phyloP scores from a whole-genome alignment of 2,329 filamentous ascomycete species.

The Pyrenophora teres region DNA sequence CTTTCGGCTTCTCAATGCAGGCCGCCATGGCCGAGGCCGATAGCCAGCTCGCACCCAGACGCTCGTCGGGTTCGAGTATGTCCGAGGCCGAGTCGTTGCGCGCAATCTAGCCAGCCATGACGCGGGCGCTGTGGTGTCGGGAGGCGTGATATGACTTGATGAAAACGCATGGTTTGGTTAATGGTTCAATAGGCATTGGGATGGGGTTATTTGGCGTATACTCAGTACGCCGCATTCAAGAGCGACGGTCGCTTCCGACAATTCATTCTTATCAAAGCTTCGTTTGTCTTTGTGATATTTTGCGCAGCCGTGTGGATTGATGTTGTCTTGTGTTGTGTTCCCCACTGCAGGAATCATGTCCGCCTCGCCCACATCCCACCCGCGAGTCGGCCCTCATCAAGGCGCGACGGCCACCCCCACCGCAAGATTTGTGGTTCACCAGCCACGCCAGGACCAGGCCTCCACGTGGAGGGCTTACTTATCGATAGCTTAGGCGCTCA shows the following conservation, averaged over 20 bases:
- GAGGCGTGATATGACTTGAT: constrained; percentile 25
- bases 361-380: too few relatives aligned
- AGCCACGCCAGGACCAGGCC: constrained; percentile 13
- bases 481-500: constrained; percentile 25
- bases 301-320: too few relatives aligned
- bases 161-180: constrained; percentile 25
- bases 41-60: constrained; percentile 41
- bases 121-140: background rate
- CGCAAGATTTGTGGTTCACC: background rate
- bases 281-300: too few relatives aligned
- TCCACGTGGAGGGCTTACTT: constrained; percentile 18
- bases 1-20: constrained; percentile 48
- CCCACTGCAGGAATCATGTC: too few relatives aligned
- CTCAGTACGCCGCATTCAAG: constrained; percentile 25
- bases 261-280: too few relatives aligned
- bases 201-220: constrained; percentile 27
- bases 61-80: constrained; percentile 40
- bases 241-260: constrained; percentile 8
- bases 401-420: constrained; percentile 10
- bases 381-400: background rate
- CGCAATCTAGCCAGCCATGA: constrained; percentile 25
- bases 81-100: constrained; percentile 44
- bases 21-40: constrained; percentile 47
- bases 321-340: too few relatives aligned
- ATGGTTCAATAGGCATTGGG: constrained; percentile 25